Percentiles rank a stretch among this genome's conserved stretches.
phyloP scores from a whole-genome alignment of 306 rosid species.

The Cotoneaster glaucophyllus region DNA sequence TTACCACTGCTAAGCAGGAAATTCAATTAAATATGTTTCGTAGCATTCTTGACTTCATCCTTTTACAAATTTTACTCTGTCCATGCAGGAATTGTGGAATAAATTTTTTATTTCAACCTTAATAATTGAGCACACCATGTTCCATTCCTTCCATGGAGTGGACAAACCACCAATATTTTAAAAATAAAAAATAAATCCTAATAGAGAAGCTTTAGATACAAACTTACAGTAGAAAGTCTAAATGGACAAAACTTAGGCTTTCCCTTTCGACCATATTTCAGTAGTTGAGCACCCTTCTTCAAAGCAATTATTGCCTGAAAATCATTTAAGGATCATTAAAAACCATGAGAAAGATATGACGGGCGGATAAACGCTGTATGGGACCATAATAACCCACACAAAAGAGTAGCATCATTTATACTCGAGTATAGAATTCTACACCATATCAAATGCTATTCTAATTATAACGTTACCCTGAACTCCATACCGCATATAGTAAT shows the following conservation, averaged over 20 bases:
- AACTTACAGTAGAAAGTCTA: conserved; percentile 80
- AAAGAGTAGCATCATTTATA: neutral
- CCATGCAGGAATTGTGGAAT: too few species aligned
- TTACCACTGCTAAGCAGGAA: neutral
- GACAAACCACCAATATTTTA: neutral
- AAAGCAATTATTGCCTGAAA: conserved; percentile 75
- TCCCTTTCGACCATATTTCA: conserved; percentile 97
- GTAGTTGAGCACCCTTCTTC: conserved; percentile 92
- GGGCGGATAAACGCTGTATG: neutral
- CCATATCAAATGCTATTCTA: neutral
- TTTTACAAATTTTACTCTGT: too few species aligned
- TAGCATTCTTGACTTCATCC: too few species aligned
- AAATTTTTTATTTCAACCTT: neutral
- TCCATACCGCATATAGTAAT: too few species aligned
- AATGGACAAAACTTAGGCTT: conserved; percentile 95
- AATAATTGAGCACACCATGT: neutral
- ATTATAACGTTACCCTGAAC: neutral
- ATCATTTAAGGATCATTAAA: conserved; percentile 14
- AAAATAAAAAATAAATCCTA: neutral
- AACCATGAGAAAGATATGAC: conserved; percentile 10
- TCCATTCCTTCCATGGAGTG: neutral
- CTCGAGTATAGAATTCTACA: neutral
- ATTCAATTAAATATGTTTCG: neutral
- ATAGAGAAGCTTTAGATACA: conserved; percentile 12
- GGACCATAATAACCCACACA: neutral